Conservation (phyloP, 1,284 basidiomycete species). For the Boletellus dicymbophilus region DNA sequence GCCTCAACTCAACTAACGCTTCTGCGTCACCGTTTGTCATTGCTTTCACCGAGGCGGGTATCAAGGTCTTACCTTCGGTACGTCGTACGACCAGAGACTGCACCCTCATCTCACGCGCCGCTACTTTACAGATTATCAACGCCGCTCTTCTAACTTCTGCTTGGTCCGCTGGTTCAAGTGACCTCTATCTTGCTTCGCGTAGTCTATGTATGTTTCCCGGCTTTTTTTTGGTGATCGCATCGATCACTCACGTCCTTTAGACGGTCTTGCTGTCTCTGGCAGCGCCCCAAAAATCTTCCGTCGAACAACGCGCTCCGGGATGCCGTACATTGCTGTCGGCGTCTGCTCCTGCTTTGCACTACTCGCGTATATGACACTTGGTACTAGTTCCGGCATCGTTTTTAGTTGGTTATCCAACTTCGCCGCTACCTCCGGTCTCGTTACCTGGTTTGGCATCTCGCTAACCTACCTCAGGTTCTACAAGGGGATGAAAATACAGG, state of each 20-base stretch:
- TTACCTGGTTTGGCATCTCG: conserved; percentile 66
- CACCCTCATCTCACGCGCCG: neutral
- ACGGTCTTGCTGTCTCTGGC: conserved; percentile 59
- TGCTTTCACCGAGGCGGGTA: conserved; percentile 49
- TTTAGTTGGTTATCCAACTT: conserved; percentile 64
- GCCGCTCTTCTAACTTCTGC: conserved; percentile 65
- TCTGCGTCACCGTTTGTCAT: conserved; percentile 56
- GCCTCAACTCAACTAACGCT: conserved; percentile 28
- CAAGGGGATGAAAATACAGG: conserved; percentile 57
- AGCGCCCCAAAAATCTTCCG: conserved; percentile 62
- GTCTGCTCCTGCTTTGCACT: conserved; percentile 52
- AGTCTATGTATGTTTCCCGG: conserved; percentile 20
- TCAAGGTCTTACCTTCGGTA: conserved; percentile 50
- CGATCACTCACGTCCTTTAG: conserved; percentile 23
- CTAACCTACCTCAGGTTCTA: conserved; percentile 65
- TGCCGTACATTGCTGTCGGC: conserved; percentile 58
- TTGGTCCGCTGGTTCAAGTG: conserved; percentile 46
- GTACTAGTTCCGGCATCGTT: conserved; percentile 47
- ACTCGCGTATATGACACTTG: conserved; percentile 54
- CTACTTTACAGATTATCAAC: conserved; percentile 51
- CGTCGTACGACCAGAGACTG: conserved; percentile 1
- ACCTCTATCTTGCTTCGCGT: conserved; percentile 27
- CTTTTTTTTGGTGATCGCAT: neutral
- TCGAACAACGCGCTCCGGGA: conserved; percentile 52
- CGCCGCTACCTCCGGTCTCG: conserved; percentile 43